Evolutionary conservation across 169 alveolate genomes (phyloP).

Genomic region (Plasmodium knowlesi): DNA sequence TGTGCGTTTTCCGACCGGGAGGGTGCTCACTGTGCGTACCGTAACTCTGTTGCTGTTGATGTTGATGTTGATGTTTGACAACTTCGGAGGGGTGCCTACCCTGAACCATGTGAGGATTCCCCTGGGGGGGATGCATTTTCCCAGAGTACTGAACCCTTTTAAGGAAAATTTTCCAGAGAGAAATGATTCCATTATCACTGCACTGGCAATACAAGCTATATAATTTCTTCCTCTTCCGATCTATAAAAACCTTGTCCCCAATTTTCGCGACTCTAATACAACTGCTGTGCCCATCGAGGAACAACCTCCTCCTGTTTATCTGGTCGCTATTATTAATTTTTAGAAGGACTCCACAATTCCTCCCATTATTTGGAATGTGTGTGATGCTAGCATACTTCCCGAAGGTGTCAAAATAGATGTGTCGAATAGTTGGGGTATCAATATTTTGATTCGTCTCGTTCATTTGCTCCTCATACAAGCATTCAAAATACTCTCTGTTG

Average conservation of each 20-base stretch:
- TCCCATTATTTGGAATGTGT: constrained; percentile 57
- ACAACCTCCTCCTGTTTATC: constrained; percentile 21
- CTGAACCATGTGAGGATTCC: background rate
- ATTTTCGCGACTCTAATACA: constrained; percentile 65
- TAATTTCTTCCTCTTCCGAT: constrained; percentile 20
- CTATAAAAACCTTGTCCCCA: constrained; percentile 38
- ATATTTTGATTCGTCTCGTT: constrained; percentile 51
- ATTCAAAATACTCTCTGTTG: constrained; percentile 48
- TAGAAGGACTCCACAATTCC: constrained; percentile 54
- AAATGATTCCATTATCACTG: constrained; percentile 67
- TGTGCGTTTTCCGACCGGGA: too few relatives aligned
- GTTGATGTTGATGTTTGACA: background rate
- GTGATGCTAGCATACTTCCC: constrained; percentile 61
- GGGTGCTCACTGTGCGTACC: too few relatives aligned
- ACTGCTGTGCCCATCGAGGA: constrained; percentile 67
- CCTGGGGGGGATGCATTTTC: background rate
- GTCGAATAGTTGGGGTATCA: constrained; percentile 72
- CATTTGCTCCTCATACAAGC: constrained; percentile 58
- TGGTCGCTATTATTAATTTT: constrained; percentile 2
- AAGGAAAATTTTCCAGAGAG: constrained; percentile 46
- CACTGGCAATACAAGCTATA: constrained; percentile 74
- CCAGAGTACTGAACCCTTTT: constrained; percentile 13
- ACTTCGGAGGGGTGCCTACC: background rate
- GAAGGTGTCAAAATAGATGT: constrained; percentile 63
- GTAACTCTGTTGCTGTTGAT: background rate